Conservation (phyloP, 805 yeast species). For the Candida maris region DNA sequence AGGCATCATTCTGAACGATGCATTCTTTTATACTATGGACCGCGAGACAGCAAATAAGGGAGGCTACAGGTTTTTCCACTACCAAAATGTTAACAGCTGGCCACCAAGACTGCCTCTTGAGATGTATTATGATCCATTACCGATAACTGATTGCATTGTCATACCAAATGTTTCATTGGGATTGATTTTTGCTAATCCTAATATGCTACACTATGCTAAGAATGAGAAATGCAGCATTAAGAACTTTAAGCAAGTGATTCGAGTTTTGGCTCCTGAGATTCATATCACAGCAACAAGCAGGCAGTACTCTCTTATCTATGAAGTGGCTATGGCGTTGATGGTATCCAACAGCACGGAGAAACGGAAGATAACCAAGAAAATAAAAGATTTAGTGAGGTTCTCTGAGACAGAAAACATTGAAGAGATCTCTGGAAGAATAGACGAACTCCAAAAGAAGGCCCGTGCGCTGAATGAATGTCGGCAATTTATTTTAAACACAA, state of each 20-base stretch:
- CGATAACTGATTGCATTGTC: slow-evolving; percentile 42
- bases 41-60: slow-evolving; percentile 33
- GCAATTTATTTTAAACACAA: slow-evolving; percentile 15
- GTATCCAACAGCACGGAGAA: slow-evolving; percentile 34
- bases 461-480: slow-evolving; percentile 23
- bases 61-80: slow-evolving; percentile 30
- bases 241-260: slow-evolving; percentile 20
- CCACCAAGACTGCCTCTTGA: slow-evolving; percentile 69
- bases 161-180: slow-evolving; percentile 53
- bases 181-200: slow-evolving; percentile 47
- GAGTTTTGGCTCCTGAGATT: slow-evolving; percentile 40
- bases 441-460: slow-evolving; percentile 20
- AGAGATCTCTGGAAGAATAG: slow-evolving; percentile 17
- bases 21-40: slow-evolving; percentile 51
- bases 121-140: slow-evolving; percentile 48
- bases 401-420: slow-evolving; percentile 25
- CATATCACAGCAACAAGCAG: slow-evolving; percentile 51
- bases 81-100: slow-evolving; percentile 41
- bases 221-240: slow-evolving; percentile 16
- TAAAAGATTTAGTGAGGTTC: slow-evolving; percentile 31
- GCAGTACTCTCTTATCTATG: slow-evolving; percentile 53
- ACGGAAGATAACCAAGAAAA: slow-evolving; percentile 37
- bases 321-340: slow-evolving; percentile 44
- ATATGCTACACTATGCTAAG: slow-evolving; percentile 42
- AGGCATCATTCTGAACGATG: slow-evolving; percentile 53